Base-by-base conservation (phyloP, 2,329 filamentous ascomycete species). In the Truncatella angustata region DNA sequence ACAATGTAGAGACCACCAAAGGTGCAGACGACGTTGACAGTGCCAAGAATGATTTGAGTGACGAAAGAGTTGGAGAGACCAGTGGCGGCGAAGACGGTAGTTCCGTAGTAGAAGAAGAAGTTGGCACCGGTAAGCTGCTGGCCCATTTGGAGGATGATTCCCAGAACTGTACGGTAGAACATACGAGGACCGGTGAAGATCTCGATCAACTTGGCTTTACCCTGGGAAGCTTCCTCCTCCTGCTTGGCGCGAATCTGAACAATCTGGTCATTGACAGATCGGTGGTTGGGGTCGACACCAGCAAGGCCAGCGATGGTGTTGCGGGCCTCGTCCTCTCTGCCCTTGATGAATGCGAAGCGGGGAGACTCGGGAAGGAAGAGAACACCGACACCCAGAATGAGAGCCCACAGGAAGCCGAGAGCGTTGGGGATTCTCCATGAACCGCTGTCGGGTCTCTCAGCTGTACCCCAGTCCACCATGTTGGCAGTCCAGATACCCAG, bases 91-190 rank as follows among this genome's bases (percentile, higher is more conserved):
- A 90, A 90, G 58, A 88, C 82, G 4, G 82, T 86, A 36, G 80
- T 83, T 21, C 79, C 80, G 61, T 85, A 88, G 67, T 83, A 83
- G 67, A 87, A 86, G 72, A 84, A 86, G 69, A 83, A 87, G 69
- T 86, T 86, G 53, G 80, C 82, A 28, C 86, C 86, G 1, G 84
- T 87, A 2, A 89, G 72, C 63, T 89, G 86, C 66, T 88, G 85
- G 4, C 85, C 79, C 37, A 82, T 79, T 66, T 87, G 83, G 2
- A 89, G 76, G 3, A 73, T 64, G 32, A 88, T 78, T 35, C 86
- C 85, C 0, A 88, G 74, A 0, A 82, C 43, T 0, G 82, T 85
- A 23, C 86, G 78, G 66, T 88, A 84, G 5, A 80, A 59, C 81
- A 88, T 88, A 21, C 81, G 76, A 10, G 84, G 84, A 2, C 79